phyloP scores from a whole-genome alignment of 192 early-diverging fungal species.

The Helicostylum pulchrum region DNA sequence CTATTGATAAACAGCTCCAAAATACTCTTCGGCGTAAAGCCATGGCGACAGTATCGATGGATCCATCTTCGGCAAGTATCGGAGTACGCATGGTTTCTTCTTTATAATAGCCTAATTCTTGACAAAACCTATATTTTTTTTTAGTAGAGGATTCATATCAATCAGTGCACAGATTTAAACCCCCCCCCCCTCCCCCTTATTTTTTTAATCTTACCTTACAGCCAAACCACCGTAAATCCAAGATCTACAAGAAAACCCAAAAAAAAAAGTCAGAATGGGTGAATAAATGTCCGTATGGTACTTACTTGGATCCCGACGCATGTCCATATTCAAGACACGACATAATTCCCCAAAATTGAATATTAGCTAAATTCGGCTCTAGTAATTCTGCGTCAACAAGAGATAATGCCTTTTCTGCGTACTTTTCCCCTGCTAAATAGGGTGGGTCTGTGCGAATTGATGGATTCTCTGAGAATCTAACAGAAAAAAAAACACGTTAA shows the following conservation, averaged over 20 bases:
- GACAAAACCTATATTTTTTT: conserved; percentile 20
- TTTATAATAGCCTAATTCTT: conserved; percentile 49
- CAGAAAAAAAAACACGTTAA: neutral
- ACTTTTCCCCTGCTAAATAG: conserved; percentile 47
- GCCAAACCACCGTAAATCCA: conserved; percentile 56
- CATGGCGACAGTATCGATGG: conserved; percentile 37
- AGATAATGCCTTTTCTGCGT: conserved; percentile 40
- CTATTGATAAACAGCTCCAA: conserved; percentile 49
- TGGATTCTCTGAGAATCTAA: conserved; percentile 41
- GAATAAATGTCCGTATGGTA: neutral
- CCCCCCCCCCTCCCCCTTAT: neutral
- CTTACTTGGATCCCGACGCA: conserved; percentile 25
- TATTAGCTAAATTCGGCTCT: conserved; percentile 40
- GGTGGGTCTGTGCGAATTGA: conserved; percentile 41
- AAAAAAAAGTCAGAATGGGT: neutral
- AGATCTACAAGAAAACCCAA: conserved; percentile 21
- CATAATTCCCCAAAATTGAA: conserved; percentile 42
- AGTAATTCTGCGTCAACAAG: conserved; percentile 38
- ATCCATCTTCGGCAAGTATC: conserved; percentile 40
- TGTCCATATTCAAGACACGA: conserved; percentile 30
- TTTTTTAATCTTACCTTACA: conserved; percentile 35
- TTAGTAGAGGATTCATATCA: conserved; percentile 7
- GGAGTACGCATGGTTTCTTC: conserved; percentile 35
- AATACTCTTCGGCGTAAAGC: conserved; percentile 40
- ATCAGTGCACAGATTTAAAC: neutral